Evolutionary conservation across 768 basidiomycete genomes (phyloP).

Genomic region (Naganishia onofrii): DNA sequence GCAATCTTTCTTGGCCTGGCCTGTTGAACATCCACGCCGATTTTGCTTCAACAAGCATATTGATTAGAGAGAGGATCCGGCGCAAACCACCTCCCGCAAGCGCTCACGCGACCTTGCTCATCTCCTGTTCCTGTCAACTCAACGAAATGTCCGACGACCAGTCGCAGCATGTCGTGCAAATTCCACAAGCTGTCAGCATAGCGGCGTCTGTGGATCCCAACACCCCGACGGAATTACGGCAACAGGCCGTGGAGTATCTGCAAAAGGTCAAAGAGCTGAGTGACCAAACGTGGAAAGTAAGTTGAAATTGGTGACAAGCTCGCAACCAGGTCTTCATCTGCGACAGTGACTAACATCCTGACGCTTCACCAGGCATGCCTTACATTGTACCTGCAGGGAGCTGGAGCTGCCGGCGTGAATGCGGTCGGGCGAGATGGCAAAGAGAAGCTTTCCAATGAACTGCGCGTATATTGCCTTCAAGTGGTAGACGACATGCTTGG

Average conservation of each 20-base stretch:
- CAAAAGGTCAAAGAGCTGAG: conserved; percentile 72
- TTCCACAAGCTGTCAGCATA: conserved; percentile 69
- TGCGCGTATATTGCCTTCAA: conserved; percentile 50
- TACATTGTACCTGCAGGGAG: conserved; percentile 51
- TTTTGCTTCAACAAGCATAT: conserved; percentile 14
- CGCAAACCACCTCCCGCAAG: not conserved
- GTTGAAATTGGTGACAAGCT: conserved; percentile 79
- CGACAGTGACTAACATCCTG: not conserved
- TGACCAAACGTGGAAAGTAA: conserved; percentile 69
- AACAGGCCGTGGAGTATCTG: conserved; percentile 81
- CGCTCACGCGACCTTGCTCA: conserved; percentile 17
- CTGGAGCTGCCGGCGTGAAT: conserved; percentile 43
- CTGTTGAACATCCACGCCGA: not conserved
- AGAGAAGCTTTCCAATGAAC: conserved; percentile 46
- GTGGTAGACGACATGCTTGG: conserved; percentile 50
- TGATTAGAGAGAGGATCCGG: not conserved
- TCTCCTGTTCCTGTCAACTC: not conserved
- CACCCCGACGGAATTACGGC: conserved; percentile 61
- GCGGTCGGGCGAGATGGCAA: conserved; percentile 50
- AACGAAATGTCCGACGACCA: conserved; percentile 22
- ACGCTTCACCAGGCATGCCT: conserved; percentile 45
- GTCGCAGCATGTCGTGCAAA: conserved; percentile 45
- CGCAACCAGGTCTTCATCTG: conserved; percentile 57
- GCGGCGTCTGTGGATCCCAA: conserved; percentile 67
- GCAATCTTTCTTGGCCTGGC: no score